Evolutionary conservation across 495 filamentous ascomycete species (phyloP).

Genomic region (Aspergillus haitiensis): DNA sequence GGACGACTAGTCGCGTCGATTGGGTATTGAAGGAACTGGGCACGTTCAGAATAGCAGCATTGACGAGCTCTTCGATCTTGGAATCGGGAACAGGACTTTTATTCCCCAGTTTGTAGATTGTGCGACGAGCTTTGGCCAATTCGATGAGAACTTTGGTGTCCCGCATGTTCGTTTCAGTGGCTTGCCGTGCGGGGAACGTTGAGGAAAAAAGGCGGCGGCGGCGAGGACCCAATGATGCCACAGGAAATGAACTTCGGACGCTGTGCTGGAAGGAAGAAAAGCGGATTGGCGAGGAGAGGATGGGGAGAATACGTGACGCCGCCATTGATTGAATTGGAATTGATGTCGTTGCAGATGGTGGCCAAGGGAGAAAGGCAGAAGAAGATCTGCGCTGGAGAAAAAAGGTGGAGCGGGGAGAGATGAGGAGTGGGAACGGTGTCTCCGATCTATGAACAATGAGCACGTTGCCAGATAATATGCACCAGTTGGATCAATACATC

Average conservation of each 20-base stretch:
- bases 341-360: too few species aligned
- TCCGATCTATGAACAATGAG: too few species aligned
- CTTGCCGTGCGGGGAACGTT: conserved; percentile 48
- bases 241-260: conserved; percentile 1
- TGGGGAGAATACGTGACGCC: background rate
- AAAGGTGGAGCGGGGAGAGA: conserved; percentile 17
- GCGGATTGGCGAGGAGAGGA: background rate
- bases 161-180: conserved; percentile 25
- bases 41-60: conserved; percentile 46
- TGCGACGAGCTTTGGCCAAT: conserved; percentile 47
- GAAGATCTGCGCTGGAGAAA: background rate
- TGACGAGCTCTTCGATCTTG: conserved; percentile 52
- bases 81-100: conserved; percentile 48
- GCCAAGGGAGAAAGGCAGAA: too few species aligned
- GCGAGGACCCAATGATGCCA: background rate
- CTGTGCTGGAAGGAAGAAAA: background rate
- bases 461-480: too few species aligned
- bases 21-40: conserved; percentile 59
- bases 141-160: conserved; percentile 39
- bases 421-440: conserved; percentile 39
- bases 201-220: conserved; percentile 57
- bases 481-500: too few species aligned
- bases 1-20: conserved; percentile 49
- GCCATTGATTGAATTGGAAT: background rate
- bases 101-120: conserved; percentile 49